These are phyloP conservation scores for Globisporangium uncinulatum DNA, from an alignment of 352 stramenopile species.

Conservation along the genomic window DNA sequence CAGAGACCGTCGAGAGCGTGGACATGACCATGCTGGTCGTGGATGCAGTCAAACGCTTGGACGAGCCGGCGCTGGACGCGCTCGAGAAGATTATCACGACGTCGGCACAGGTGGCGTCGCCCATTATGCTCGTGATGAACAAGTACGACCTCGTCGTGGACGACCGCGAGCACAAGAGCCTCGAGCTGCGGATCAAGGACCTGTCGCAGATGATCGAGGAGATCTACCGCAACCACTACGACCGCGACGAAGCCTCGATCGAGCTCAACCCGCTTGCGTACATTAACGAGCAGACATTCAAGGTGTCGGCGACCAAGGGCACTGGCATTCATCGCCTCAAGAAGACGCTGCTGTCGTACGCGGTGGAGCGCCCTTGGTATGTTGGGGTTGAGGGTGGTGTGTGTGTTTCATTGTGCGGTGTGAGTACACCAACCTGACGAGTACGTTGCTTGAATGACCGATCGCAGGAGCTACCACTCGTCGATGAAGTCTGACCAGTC, in stretches of 20 bases:
- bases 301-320: constrained; percentile 74
- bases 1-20: constrained; percentile 75
- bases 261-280: constrained; percentile 60
- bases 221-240: constrained; percentile 65
- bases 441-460: background rate
- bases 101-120: constrained; percentile 65
- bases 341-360: constrained; percentile 57
- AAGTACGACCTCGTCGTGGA: constrained; percentile 65
- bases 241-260: constrained; percentile 45
- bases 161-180: constrained; percentile 41
- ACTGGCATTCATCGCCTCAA: constrained; percentile 61
- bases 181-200: constrained; percentile 64
- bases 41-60: constrained; percentile 78
- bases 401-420: background rate
- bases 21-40: constrained; percentile 84
- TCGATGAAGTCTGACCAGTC: constrained; percentile 81
- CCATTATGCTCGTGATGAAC: constrained; percentile 86
- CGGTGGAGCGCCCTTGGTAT: constrained; percentile 64
- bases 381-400: background rate
- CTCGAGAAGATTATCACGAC: constrained; percentile 76
- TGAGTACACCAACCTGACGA: background rate
- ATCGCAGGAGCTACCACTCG: constrained; percentile 70
- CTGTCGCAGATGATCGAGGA: constrained; percentile 80
- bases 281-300: constrained; percentile 66
- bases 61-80: constrained; percentile 69